Conservation (phyloP, 805 yeast species). For the Candida ascalaphidarum region DNA sequence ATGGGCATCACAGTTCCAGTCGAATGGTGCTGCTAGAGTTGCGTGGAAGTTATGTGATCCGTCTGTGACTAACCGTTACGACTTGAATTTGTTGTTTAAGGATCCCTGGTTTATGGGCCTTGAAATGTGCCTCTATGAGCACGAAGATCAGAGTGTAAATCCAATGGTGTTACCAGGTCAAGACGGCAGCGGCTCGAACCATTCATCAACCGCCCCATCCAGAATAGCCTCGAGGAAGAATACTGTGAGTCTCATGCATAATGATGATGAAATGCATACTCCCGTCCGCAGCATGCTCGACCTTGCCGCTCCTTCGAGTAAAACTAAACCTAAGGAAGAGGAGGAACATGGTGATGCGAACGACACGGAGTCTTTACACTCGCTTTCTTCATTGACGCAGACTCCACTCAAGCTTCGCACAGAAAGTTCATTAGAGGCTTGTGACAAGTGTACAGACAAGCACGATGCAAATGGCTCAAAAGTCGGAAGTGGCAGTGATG, state of each 20-base stretch:
- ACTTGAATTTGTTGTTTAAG: conserved; percentile 41
- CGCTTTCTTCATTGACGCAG: conserved; percentile 16
- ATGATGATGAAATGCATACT: conserved; percentile 11
- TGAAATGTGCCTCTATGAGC: conserved; percentile 54
- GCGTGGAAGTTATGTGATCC: conserved; percentile 75
- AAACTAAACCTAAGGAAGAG: no score
- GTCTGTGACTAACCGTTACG: conserved; percentile 42
- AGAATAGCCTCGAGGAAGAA: conserved; percentile 27
- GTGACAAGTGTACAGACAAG: no score
- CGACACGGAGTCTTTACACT: conserved; percentile 13
- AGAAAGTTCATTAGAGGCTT: no score
- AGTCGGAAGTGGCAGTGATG: no score
- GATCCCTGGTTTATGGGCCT: conserved; percentile 59
- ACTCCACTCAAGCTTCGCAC: conserved; percentile 9
- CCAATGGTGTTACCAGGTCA: conserved; percentile 23
- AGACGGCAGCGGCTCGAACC: conserved; percentile 7
- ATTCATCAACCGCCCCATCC: conserved; percentile 2
- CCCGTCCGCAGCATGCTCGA: conserved; percentile 34
- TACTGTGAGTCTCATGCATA: conserved; percentile 9
- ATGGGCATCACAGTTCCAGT: conserved; percentile 54
- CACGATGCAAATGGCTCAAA: no score
- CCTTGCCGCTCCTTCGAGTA: no score
- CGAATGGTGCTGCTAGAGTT: conserved; percentile 54
- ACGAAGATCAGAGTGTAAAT: conserved; percentile 27
- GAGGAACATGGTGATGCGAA: conserved; percentile 2